phyloP scores from a whole-genome alignment of 1,284 basidiomycete species.

The Pseudozyma flocculosa region DNA sequence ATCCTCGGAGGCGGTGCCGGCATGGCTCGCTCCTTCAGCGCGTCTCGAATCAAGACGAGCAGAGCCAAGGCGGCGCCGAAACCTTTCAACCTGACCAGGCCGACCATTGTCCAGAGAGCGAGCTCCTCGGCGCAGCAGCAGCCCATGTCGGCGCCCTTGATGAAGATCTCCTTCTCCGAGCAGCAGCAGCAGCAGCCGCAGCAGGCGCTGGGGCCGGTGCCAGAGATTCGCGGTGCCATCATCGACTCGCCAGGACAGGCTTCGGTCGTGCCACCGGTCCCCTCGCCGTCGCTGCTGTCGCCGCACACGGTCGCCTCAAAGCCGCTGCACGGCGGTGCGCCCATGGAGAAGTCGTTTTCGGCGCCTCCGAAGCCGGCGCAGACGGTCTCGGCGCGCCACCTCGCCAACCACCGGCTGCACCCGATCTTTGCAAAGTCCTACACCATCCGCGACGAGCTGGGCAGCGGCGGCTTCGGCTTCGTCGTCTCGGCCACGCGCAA shows the following conservation, averaged over 20 bases:
- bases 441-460: conserved; percentile 70
- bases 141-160: conserved; percentile 30
- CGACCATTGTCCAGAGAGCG: background rate
- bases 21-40: conserved; percentile 33
- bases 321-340: conserved; percentile 48
- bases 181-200: conserved; percentile 21
- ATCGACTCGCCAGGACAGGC: background rate
- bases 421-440: conserved; percentile 70
- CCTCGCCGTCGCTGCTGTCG: conserved; percentile 21
- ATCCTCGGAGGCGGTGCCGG: conserved; percentile 30
- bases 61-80: conserved; percentile 33
- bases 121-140: conserved; percentile 11
- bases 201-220: conserved; percentile 20
- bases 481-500: conserved; percentile 62
- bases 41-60: conserved; percentile 28
- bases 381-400: conserved; percentile 40
- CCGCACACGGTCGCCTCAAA: conserved; percentile 18
- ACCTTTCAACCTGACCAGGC: conserved; percentile 27
- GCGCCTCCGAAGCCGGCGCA: conserved; percentile 32
- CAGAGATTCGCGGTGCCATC: conserved; percentile 3
- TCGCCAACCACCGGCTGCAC: conserved; percentile 65
- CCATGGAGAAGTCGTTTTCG: conserved; percentile 57
- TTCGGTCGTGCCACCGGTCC: conserved; percentile 1
- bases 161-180: conserved; percentile 37
- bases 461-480: conserved; percentile 88